Evolutionary conservation across 345 rosid genomes (phyloP).

Genomic region (Eucalyptus rudis): DNA sequence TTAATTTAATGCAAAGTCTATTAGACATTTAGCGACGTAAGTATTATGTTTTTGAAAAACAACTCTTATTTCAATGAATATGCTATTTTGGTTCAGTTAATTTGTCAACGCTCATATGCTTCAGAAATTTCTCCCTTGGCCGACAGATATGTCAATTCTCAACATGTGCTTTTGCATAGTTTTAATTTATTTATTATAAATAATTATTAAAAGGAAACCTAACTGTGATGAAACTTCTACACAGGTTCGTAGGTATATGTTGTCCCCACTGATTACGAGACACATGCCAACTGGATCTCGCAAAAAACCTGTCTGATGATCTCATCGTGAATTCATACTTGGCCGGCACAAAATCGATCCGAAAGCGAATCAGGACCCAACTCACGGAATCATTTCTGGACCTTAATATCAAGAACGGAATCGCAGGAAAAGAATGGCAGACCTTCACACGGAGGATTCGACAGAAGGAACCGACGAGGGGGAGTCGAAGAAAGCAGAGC

Average conservation of each 20-base stretch:
- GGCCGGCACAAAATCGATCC: neutral
- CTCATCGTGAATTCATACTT: neutral
- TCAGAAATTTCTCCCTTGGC: neutral
- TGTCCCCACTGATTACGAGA: neutral
- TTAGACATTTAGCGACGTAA: neutral
- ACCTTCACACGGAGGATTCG: neutral
- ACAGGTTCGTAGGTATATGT: neutral
- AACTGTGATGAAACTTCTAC: neutral
- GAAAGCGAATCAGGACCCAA: neutral
- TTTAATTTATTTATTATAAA: too few species aligned
- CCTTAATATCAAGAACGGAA: neutral
- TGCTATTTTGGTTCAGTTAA: neutral
- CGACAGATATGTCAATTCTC: neutral
- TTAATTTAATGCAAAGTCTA: neutral
- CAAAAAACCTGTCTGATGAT: neutral
- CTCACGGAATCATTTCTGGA: neutral
- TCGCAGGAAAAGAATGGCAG: neutral
- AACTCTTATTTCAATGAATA: neutral
- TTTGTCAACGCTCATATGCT: neutral
- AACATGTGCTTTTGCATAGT: neutral
- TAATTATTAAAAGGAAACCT: neutral
- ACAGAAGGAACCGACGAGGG: neutral
- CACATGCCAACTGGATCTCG: neutral
- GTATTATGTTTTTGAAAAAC: neutral
- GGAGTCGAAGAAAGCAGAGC: neutral